phyloP scores from a whole-genome alignment of 2,329 filamentous ascomycete genomes.

The Alternaria viburni region DNA sequence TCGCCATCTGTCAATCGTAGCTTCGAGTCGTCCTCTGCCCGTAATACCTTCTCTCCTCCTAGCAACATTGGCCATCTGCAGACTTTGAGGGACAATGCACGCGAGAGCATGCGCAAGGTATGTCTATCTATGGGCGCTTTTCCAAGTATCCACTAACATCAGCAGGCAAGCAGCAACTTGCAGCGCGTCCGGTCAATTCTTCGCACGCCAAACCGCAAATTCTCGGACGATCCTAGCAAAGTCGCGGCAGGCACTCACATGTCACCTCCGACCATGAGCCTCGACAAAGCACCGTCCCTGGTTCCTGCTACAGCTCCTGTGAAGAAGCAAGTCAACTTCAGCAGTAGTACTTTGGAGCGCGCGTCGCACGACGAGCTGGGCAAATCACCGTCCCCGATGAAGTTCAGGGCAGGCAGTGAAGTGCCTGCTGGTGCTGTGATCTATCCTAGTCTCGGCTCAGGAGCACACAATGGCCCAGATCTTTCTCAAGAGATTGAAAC shows the following conservation, averaged over 20 bases:
- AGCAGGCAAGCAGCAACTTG: constrained; percentile 51
- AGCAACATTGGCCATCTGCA: constrained; percentile 32
- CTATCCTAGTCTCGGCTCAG: constrained; percentile 36
- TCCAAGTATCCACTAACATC: neutral
- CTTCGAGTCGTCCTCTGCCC: constrained; percentile 57
- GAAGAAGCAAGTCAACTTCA: constrained; percentile 84
- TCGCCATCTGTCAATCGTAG: constrained; percentile 60
- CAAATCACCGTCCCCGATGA: constrained; percentile 46
- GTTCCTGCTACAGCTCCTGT: constrained; percentile 70
- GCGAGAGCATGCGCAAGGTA: constrained; percentile 43
- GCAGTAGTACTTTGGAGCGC: constrained; percentile 67
- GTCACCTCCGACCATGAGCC: constrained; percentile 48
- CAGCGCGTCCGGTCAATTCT: constrained; percentile 69
- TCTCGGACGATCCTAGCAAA: constrained; percentile 64
- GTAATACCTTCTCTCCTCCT: constrained; percentile 51
- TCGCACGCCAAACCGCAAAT: constrained; percentile 64
- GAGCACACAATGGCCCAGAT: constrained; percentile 46
- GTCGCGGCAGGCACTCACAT: constrained; percentile 66
- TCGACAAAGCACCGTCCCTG: constrained; percentile 61
- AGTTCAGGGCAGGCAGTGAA: constrained; percentile 44
- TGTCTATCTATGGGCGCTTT: neutral
- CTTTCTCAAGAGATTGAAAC: constrained; percentile 38
- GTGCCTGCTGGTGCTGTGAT: constrained; percentile 39
- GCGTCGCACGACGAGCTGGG: constrained; percentile 38
- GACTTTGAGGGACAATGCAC: constrained; percentile 47